Base-by-base conservation (phyloP, 23 red algal species). In the Gracilariopsis chorda region DNA sequence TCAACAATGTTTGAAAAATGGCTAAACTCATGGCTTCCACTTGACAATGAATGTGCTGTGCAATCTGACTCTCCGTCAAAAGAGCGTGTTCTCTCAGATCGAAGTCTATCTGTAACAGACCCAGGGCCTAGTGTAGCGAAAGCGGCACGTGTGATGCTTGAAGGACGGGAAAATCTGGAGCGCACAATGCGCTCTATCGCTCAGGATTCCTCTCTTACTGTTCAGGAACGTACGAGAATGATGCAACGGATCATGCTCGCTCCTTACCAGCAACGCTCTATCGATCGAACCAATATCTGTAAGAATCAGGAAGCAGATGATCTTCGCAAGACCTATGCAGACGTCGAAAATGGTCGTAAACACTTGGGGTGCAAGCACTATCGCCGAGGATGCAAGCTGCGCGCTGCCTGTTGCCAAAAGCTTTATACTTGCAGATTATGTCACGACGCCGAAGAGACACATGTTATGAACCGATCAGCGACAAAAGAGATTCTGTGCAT, bases 1-100 rank as follows among this genome's bases (percentile, higher is more conserved):
- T 99, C 97, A 2, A 99, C 97, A 10, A 94, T 99, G 93, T 99
- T 99, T 80, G 93, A 95, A 36, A 84, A 83, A 42, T 99, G 97
- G 97, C 51, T 99, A 64, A 91, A 86, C 39, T 60, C 97, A 24
- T 99, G 97, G 97, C 93, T 99, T 77, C 84, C 93, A 1, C 42
- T 84, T 19, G 52, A 77, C 35, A 58, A 86, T 24, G 56, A 62
- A 43, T 40, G 55, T 13, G 36, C 30, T 10, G 40, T 49, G 19
- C 20, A 82, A 19, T 35, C 36, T 32, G 41, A 73, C 2, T 16
- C 42, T 35, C 25, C 43, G 10, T 13, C 47, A 1, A 34, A 9
- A 53, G 52, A n/a, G 41, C 4, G 72, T 7, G 40, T 12, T 23
- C 1, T 12, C 30, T 19, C 52, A 13, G 27, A 25, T 64, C 80